phyloP scores from a whole-genome alignment of 2,329 filamentous ascomycete species.

The Claviceps arundinis region DNA sequence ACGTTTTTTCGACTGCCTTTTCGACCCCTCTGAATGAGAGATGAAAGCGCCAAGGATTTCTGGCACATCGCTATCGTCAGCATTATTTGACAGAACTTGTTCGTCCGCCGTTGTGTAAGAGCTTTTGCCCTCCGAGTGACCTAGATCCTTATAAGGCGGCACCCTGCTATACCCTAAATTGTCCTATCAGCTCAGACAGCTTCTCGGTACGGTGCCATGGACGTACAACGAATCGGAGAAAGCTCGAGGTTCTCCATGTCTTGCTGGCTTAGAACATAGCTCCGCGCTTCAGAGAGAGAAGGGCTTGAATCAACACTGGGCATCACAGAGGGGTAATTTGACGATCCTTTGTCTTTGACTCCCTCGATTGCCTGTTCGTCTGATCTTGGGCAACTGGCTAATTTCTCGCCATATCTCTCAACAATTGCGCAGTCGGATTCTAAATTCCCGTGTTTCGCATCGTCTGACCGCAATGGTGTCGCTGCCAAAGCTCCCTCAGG shows the following conservation, averaged over 20 bases:
- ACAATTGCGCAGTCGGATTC: not conserved
- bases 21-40: not conserved
- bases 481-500: not conserved
- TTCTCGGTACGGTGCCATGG: not conserved
- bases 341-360: slow-evolving; percentile 16
- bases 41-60: not conserved
- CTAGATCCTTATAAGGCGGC: slow-evolving; percentile 8
- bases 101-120: slow-evolving; percentile 15
- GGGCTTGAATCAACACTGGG: slow-evolving; percentile 22
- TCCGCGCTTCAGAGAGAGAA: slow-evolving; percentile 12
- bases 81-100: not conserved
- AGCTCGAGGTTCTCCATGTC: slow-evolving; percentile 23
- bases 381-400: not conserved
- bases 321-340: slow-evolving; percentile 20
- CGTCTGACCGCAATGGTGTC: not conserved
- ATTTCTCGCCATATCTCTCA: not conserved
- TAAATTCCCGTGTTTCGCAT: not conserved
- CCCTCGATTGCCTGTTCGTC: not conserved
- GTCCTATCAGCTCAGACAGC: not conserved
- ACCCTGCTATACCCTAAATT: slow-evolving; percentile 13
- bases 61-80: not conserved
- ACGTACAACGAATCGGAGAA: slow-evolving; percentile 22
- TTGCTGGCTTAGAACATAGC: slow-evolving; percentile 17
- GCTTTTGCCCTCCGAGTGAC: slow-evolving; percentile 12
- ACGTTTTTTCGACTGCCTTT: not conserved